Percentiles rank a stretch among this genome's conserved stretches.
Evolutionary conservation across 2,329 filamentous ascomycete species (phyloP).

Genomic region (Monosporascus ibericus): DNA sequence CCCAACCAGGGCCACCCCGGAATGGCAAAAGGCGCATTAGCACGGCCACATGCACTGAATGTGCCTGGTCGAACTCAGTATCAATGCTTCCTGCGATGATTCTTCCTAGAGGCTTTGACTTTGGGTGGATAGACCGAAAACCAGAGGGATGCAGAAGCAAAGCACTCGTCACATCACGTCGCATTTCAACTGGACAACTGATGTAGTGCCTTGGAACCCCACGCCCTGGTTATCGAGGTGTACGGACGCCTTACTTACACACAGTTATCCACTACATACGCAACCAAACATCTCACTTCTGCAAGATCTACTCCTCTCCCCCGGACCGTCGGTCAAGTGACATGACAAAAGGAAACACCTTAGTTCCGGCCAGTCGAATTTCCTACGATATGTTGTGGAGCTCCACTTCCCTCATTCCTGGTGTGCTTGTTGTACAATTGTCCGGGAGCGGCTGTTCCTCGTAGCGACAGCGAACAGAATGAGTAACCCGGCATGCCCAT

Average conservation of each 20-base stretch:
- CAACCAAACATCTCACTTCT: not conserved
- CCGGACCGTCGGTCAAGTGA: not conserved
- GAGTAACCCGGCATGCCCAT: no score
- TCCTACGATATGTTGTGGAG: not conserved
- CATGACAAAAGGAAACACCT: not conserved
- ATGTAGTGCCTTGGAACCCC: no score
- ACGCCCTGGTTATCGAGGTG: not conserved
- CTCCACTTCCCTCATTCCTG: not conserved
- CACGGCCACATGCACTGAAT: not conserved
- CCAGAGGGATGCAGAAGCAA: not conserved
- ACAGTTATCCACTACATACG: not conserved
- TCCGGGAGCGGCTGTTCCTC: not conserved
- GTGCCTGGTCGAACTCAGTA: not conserved
- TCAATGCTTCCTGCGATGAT: not conserved
- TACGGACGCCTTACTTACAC: not conserved
- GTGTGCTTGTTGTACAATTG: not conserved
- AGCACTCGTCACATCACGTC: not conserved
- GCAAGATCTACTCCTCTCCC: not conserved
- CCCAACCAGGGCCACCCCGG: not conserved
- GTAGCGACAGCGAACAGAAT: not conserved
- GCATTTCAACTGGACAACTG: no score
- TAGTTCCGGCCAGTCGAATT: not conserved
- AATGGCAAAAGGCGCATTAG: not conserved
- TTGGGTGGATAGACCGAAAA: no score
- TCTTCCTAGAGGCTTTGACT: no score